Evolutionary conservation across 139 green algal species (phyloP).

Genomic region (Asterochloris sp.): DNA sequence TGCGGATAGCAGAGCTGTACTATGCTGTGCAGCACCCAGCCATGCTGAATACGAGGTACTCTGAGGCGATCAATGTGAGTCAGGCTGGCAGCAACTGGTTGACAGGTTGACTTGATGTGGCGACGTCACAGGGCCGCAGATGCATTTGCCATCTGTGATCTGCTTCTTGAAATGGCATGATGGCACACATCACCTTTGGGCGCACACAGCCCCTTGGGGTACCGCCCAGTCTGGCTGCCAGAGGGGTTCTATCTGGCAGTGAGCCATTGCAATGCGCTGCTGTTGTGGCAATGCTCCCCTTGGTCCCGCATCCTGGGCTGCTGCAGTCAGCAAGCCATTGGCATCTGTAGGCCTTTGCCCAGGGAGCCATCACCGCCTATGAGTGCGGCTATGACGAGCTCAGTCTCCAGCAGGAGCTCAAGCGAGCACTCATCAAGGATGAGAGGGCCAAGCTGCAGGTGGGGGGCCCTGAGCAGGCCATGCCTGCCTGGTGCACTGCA

Average conservation of each 20-base stretch:
- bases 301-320: not conserved
- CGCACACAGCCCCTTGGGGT: no score
- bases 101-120: not conserved
- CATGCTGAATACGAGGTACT: constrained; percentile 8
- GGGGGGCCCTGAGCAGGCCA: no score
- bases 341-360: constrained; percentile 41
- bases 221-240: not conserved
- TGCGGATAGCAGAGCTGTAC: constrained; percentile 3
- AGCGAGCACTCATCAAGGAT: not conserved
- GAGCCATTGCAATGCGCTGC: not conserved
- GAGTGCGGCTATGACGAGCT: constrained; percentile 54
- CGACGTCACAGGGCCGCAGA: no score
- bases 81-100: not conserved
- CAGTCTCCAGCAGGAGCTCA: constrained; percentile 36
- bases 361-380: constrained; percentile 48
- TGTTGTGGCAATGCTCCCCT: not conserved
- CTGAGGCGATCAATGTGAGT: constrained; percentile 7
- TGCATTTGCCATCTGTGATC: no score
- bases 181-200: no score
- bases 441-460: no score
- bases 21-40: constrained; percentile 14
- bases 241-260: not conserved
- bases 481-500: no score
- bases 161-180: no score
- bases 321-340: not conserved